phyloP scores from a whole-genome alignment of 345 rosid species.

The Microthlaspi erraticum region DNA sequence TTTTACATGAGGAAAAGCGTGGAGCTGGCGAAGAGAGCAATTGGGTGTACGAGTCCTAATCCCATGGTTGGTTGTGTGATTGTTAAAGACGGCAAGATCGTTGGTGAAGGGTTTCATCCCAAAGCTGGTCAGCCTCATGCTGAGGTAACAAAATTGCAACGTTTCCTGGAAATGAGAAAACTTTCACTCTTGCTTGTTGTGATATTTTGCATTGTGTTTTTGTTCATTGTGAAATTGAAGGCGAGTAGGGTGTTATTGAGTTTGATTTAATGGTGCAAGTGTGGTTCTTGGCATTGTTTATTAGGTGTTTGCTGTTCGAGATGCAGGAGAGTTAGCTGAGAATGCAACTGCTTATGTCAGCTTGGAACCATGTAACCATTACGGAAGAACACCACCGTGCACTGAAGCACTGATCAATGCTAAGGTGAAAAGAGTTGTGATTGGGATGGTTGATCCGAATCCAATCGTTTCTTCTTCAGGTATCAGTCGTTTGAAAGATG shows the following conservation, averaged over 20 bases:
- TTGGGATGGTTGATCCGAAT: conserved; percentile 90
- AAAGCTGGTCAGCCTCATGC: conserved; percentile 98
- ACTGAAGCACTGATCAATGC: conserved; percentile 84
- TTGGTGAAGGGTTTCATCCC: conserved; percentile 95
- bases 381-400: conserved; percentile 95
- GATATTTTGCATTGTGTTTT: not conserved
- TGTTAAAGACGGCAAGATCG: conserved; percentile 80
- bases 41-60: conserved; percentile 88
- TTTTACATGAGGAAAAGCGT: conserved; percentile 79
- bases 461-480: conserved; percentile 90
- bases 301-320: conserved; percentile 87
- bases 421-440: conserved; percentile 75
- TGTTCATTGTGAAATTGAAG: conserved; percentile 51
- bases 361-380: conserved; percentile 90
- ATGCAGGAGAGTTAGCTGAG: conserved; percentile 80
- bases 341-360: conserved; percentile 87
- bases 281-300: conserved; percentile 19
- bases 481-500: conserved; percentile 59
- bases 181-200: conserved; percentile 9
- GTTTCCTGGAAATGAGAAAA: conserved; percentile 32
- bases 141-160: conserved; percentile 59
- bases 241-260: not conserved
- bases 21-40: conserved; percentile 77
- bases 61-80: conserved; percentile 97
- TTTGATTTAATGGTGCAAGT: conserved; percentile 18